These are phyloP conservation scores for Oryza officinalis DNA, from an alignment of 176 grass and related monocot species.

Conservation along the genomic window DNA sequence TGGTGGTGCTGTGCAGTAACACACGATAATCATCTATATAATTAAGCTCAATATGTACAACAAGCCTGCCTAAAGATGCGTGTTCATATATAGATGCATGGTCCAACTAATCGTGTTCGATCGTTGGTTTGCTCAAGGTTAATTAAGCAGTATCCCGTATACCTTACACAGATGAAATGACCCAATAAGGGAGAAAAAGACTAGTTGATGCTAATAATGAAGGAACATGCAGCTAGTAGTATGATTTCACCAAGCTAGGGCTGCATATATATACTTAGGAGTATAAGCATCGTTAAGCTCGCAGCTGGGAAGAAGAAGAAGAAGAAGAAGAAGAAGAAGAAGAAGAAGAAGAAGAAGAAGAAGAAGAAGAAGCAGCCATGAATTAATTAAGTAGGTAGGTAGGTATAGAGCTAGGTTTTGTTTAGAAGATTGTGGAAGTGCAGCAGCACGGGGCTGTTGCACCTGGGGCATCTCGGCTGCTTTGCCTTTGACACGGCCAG, in stretches of 20 bases:
- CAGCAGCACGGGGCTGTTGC: constrained; percentile 45
- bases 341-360: neutral
- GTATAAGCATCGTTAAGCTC: neutral
- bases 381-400: no score
- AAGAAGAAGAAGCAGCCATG: neutral
- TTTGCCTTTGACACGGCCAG: constrained; percentile 39
- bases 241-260: neutral
- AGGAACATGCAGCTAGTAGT: neutral
- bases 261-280: no score
- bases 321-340: neutral
- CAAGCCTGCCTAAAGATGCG: no score
- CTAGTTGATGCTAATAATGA: neutral
- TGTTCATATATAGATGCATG: no score
- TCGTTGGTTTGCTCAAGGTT: neutral
- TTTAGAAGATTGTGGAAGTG: constrained; percentile 31
- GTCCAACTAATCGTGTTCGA: no score
- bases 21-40: no score
- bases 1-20: no score
- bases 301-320: neutral
- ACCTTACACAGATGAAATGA: no score
- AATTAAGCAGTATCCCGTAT: neutral
- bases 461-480: constrained; percentile 48
- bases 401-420: no score
- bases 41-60: no score
- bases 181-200: neutral